phyloP scores from a whole-genome alignment of 805 yeast genomes.

The Metschnikowia matae region DNA sequence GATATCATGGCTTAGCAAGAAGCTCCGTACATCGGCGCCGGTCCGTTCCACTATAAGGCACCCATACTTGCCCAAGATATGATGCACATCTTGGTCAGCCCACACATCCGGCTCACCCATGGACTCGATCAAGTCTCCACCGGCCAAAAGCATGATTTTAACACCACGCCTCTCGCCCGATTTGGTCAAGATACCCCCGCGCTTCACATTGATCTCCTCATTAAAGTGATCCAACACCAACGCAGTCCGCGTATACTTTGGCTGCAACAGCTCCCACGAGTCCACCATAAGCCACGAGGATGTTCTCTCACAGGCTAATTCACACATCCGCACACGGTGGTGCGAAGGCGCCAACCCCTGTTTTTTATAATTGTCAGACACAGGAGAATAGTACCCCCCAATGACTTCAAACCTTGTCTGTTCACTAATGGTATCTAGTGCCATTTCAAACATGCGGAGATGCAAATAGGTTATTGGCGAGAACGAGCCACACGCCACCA shows the following conservation, averaged over 20 bases:
- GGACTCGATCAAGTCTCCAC: conserved; percentile 94
- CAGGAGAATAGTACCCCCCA: conserved; percentile 96
- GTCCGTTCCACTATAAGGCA: conserved; percentile 96
- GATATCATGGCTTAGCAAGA: conserved; percentile 87
- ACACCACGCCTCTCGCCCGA: conserved; percentile 70
- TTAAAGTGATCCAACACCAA: conserved; percentile 94
- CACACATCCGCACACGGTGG: conserved; percentile 97
- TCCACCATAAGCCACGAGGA: conserved; percentile 98
- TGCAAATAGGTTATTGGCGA: conserved; percentile 94
- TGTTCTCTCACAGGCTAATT: conserved; percentile 94
- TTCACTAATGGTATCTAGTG: conserved; percentile 86
- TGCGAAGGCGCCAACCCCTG: conserved; percentile 85
- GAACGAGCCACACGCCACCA: conserved; percentile 97
- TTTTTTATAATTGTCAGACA: conserved; percentile 85
- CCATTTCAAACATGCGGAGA: conserved; percentile 98
- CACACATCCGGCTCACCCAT: conserved; percentile 99
- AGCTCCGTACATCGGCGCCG: conserved; percentile 91
- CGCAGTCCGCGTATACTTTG: conserved; percentile 88
- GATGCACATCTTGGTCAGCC: conserved; percentile 95
- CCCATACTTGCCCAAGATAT: conserved; percentile 92
- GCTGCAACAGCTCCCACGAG: conserved; percentile 97
- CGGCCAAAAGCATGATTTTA: conserved; percentile 93
- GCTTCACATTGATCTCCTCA: conserved; percentile 84
- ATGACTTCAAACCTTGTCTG: conserved; percentile 91
- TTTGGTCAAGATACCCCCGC: conserved; percentile 73